Percentiles rank a stretch among this genome's conserved stretches.
These are phyloP conservation scores for Deinandra increscens DNA, from an alignment of 129 eudicot genomes.

Conservation along the genomic window DNA sequence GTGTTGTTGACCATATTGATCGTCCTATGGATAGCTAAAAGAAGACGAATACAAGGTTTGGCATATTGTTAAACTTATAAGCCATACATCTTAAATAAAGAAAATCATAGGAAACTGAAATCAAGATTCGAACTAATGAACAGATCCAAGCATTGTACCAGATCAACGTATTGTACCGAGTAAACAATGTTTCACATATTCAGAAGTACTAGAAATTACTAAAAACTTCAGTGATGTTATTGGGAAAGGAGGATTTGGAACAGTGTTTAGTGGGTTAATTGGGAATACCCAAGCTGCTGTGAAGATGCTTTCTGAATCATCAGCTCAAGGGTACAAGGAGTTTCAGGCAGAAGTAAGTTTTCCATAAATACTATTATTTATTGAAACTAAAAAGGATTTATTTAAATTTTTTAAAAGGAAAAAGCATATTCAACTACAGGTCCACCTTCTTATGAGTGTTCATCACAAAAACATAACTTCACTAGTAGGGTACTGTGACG, in stretches of 20 bases:
- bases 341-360: constrained; percentile 46
- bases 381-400: background rate
- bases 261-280: constrained; percentile 41
- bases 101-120: background rate
- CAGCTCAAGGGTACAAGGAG: constrained; percentile 42
- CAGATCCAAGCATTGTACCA: background rate
- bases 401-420: background rate
- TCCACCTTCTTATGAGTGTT: constrained; percentile 1
- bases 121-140: background rate
- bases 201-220: constrained; percentile 37
- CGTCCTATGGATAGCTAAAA: constrained; percentile 19
- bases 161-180: constrained; percentile 14
- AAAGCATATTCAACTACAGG: constrained; percentile 2
- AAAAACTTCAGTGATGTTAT: constrained; percentile 33
- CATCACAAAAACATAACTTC: constrained; percentile 16
- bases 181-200: constrained; percentile 32
- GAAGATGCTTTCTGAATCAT: constrained; percentile 47
- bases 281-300: constrained; percentile 46
- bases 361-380: background rate
- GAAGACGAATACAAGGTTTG: constrained; percentile 30
- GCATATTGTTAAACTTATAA: background rate
- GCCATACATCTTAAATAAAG: background rate
- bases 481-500: constrained; percentile 13
- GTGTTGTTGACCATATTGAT: background rate
- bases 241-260: constrained; percentile 66